These are phyloP conservation scores for Ophiostoma novo-ulmi DNA, from an alignment of 2,329 filamentous ascomycete genomes.

Conservation along the genomic window DNA sequence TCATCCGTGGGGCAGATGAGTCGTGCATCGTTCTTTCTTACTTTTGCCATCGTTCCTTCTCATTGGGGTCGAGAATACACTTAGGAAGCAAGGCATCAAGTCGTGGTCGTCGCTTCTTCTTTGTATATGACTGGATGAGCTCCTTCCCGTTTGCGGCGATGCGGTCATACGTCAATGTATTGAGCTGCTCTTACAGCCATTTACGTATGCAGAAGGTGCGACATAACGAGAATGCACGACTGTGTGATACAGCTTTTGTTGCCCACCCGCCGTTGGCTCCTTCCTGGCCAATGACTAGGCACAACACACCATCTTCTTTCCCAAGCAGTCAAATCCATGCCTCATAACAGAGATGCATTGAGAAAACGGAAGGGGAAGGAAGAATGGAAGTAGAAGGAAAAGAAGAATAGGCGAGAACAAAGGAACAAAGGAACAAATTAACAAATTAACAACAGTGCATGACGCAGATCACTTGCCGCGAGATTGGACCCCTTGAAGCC, in stretches of 20 bases:
- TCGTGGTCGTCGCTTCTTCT: not conserved
- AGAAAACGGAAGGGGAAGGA: not conserved
- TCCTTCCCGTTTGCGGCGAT: conserved; percentile 12
- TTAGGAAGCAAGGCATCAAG: not conserved
- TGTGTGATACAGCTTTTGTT: not conserved
- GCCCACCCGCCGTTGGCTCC: not conserved
- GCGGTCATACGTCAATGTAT: not conserved
- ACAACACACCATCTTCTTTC: not conserved
- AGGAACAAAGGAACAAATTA: not conserved
- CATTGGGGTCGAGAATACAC: not conserved
- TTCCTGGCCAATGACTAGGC: not conserved
- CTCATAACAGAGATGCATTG: not conserved
- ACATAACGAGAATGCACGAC: conserved; percentile 4
- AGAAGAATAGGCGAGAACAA: conserved; percentile 3
- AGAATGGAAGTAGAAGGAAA: not conserved
- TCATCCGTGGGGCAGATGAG: not conserved
- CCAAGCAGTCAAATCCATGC: not conserved
- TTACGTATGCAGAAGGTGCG: not conserved
- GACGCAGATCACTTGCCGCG: not conserved
- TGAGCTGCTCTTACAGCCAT: not conserved
- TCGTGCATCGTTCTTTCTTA: not conserved
- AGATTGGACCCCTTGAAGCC: conserved; percentile 1
- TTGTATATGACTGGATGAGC: not conserved
- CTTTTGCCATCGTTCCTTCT: not conserved
- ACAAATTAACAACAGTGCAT: not conserved